phyloP scores from a whole-genome alignment of 2,329 filamentous ascomycete species.

The Cylindrodendrum hubeiense region DNA sequence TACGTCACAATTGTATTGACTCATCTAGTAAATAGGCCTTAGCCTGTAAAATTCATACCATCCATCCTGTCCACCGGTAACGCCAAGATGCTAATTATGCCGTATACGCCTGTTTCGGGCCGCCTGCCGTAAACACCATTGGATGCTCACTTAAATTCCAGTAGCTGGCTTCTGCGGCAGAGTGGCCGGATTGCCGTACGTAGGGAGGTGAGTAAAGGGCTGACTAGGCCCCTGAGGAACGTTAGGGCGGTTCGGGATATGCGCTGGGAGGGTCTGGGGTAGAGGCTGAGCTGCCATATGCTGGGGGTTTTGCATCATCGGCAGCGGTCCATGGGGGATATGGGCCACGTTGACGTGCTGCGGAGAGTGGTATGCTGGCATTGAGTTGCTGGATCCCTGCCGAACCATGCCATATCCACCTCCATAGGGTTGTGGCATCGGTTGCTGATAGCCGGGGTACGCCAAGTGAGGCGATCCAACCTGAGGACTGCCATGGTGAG shows the following conservation, averaged over 20 bases:
- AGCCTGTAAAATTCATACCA: slow-evolving; percentile 47
- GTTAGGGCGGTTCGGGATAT: slow-evolving; percentile 61
- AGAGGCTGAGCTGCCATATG: slow-evolving; percentile 57
- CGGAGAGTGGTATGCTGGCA: slow-evolving; percentile 62
- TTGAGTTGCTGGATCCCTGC: slow-evolving; percentile 67
- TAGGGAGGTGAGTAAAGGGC: slow-evolving; percentile 64
- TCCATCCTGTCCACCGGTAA: slow-evolving; percentile 53
- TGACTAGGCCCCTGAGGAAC: slow-evolving; percentile 58
- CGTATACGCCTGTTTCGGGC: slow-evolving; percentile 49
- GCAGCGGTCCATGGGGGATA: slow-evolving; percentile 56
- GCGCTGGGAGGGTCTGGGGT: slow-evolving; percentile 55
- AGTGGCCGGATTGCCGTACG: slow-evolving; percentile 71
- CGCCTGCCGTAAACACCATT: slow-evolving; percentile 44
- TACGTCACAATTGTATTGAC: slow-evolving; percentile 46
- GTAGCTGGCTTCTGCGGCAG: slow-evolving; percentile 70
- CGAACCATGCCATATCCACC: slow-evolving; percentile 67
- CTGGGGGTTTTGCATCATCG: slow-evolving; percentile 51
- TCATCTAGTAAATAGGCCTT: slow-evolving; percentile 46
- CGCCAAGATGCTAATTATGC: slow-evolving; percentile 55
- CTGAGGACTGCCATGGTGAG: slow-evolving; percentile 66
- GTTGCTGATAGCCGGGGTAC: slow-evolving; percentile 62
- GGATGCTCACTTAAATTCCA: slow-evolving; percentile 56
- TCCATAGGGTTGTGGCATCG: slow-evolving; percentile 60
- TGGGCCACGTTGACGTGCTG: slow-evolving; percentile 46
- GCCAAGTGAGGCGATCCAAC: slow-evolving; percentile 64